These are phyloP conservation scores for Ogataea thermomethanolica DNA, from an alignment of 805 yeast genomes.

Conservation along the genomic window DNA sequence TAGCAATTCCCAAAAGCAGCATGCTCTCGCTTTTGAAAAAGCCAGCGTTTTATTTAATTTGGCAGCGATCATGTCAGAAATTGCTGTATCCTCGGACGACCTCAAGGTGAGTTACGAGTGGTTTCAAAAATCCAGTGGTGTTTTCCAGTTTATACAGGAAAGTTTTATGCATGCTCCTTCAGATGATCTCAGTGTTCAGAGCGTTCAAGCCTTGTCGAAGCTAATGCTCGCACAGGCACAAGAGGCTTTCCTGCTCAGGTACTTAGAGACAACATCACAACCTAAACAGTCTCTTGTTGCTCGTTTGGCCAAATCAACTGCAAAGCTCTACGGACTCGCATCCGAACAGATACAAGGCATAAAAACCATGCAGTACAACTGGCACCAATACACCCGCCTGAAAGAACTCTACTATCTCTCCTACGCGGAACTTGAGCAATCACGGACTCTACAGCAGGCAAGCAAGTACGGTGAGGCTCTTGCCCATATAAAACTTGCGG, in stretches of 20 bases:
- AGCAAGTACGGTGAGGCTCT: conserved; percentile 75
- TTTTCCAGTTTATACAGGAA: conserved; percentile 66
- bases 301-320: conserved; percentile 64
- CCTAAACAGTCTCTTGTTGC: conserved; percentile 69
- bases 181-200: conserved; percentile 65
- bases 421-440: conserved; percentile 58
- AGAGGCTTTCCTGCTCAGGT: conserved; percentile 70
- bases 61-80: conserved; percentile 56
- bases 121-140: conserved; percentile 76
- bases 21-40: conserved; percentile 83
- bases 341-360: conserved; percentile 40
- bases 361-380: conserved; percentile 33
- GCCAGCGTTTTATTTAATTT: conserved; percentile 79
- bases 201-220: conserved; percentile 58
- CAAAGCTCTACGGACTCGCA: conserved; percentile 52
- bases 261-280: conserved; percentile 41
- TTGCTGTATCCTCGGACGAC: conserved; percentile 42
- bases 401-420: conserved; percentile 57
- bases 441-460: conserved; percentile 48
- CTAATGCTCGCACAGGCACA: conserved; percentile 86
- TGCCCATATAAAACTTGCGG: conserved; percentile 41
- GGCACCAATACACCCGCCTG: conserved; percentile 50
- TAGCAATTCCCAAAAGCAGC: conserved; percentile 54
- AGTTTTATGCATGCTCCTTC: conserved; percentile 89
- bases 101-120: conserved; percentile 56